These are phyloP conservation scores for Trichoderma sp. DNA, from an alignment of 2,329 filamentous ascomycete genomes.

Conservation along the genomic window DNA sequence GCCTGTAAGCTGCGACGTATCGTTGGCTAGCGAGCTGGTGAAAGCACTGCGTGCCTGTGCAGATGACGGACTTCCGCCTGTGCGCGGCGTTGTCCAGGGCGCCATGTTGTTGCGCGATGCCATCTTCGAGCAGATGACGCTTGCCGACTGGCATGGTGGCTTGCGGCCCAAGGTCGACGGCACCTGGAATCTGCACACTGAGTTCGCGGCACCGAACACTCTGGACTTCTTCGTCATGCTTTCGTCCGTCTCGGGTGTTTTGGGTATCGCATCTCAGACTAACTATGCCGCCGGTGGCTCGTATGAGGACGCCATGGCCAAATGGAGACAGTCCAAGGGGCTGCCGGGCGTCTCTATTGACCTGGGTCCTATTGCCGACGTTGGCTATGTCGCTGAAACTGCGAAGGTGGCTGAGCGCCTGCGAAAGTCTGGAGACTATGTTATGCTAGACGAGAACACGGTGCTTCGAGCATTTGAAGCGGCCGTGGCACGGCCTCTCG, in stretches of 20 bases:
- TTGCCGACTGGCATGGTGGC: neutral
- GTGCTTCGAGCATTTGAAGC: neutral
- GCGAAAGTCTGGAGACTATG: neutral
- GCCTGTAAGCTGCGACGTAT: neutral
- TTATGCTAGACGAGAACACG: neutral
- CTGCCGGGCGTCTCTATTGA: neutral
- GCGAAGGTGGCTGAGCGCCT: neutral
- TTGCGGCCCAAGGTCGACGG: neutral
- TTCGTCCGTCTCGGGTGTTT: slow-evolving; percentile 11
- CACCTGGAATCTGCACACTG: slow-evolving; percentile 8
- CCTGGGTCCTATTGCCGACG: neutral
- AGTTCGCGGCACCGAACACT: neutral
- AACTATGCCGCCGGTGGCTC: slow-evolving; percentile 22
- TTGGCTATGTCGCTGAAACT: neutral
- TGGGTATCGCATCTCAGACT: neutral
- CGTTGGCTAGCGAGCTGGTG: neutral
- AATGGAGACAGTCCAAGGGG: slow-evolving; percentile 15
- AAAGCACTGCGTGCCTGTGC: neutral
- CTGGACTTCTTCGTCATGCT: slow-evolving; percentile 22
- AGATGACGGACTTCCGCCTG: neutral
- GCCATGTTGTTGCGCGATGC: neutral
- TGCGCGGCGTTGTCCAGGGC: neutral
- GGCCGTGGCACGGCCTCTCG: neutral
- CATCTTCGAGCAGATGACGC: neutral
- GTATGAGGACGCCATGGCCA: slow-evolving; percentile 16